Conservation (phyloP, 1,139 yeast genomes). For the Taphrina wiesneri region DNA sequence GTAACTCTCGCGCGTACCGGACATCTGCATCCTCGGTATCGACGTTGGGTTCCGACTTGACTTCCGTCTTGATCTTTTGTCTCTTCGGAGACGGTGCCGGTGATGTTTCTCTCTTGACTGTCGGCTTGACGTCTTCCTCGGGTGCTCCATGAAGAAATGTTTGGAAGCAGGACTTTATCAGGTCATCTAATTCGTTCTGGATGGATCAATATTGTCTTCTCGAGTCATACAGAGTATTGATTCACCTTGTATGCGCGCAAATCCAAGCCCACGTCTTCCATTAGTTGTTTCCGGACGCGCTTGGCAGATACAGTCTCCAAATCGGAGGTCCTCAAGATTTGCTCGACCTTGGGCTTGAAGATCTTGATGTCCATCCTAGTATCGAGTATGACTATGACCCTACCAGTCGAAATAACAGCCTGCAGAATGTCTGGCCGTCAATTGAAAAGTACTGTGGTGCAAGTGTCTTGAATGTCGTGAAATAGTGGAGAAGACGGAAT, state of each 20-base stretch:
- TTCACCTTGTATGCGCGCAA: slow-evolving; percentile 52
- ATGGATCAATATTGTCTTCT: background rate
- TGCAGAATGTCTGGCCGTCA: no score
- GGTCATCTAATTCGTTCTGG: slow-evolving; percentile 59
- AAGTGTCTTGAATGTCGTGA: background rate
- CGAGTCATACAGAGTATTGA: background rate
- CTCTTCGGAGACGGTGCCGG: background rate
- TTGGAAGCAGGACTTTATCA: slow-evolving; percentile 63
- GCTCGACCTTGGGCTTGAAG: slow-evolving; percentile 47
- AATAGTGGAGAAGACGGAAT: background rate
- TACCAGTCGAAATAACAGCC: background rate
- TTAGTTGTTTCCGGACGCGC: slow-evolving; percentile 67
- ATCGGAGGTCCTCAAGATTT: slow-evolving; percentile 72
- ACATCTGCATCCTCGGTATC: slow-evolving; percentile 43
- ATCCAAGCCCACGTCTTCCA: slow-evolving; percentile 63
- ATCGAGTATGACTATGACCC: background rate
- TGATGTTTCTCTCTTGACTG: background rate
- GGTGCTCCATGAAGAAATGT: slow-evolving; percentile 47
- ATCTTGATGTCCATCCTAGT: slow-evolving; percentile 9
- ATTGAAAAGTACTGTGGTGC: background rate
- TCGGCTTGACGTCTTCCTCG: slow-evolving; percentile 36
- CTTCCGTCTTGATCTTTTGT: background rate
- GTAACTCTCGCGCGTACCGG: slow-evolving; percentile 17
- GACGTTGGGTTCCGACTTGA: slow-evolving; percentile 41
- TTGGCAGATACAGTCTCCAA: slow-evolving; percentile 71